Evolutionary conservation across 1,284 basidiomycete genomes (phyloP).

Genomic region (Irpex sp.): DNA sequence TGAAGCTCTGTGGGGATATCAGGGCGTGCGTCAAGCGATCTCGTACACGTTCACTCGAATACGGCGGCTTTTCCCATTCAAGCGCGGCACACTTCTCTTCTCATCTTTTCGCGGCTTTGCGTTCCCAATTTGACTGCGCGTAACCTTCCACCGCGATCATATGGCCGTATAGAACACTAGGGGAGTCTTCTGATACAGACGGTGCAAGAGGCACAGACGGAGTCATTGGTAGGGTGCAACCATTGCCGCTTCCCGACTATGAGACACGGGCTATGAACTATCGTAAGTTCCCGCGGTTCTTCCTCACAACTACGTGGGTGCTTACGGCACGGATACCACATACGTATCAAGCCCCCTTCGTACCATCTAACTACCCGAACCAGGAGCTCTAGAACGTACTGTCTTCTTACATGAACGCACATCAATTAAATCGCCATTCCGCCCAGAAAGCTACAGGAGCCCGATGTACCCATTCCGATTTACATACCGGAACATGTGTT

Average conservation of each 20-base stretch:
- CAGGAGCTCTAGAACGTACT: too few species aligned
- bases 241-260: too few species aligned
- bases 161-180: background rate
- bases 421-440: too few species aligned
- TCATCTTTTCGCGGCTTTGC: background rate
- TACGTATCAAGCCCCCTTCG: too few species aligned
- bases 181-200: background rate
- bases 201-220: background rate
- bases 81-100: background rate
- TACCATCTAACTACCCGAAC: too few species aligned
- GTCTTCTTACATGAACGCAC: too few species aligned
- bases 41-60: background rate
- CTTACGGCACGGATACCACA: too few species aligned
- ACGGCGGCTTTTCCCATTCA: background rate
- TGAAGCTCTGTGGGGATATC: background rate
- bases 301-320: too few species aligned
- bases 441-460: too few species aligned
- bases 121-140: background rate
- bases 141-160: background rate
- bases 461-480: too few species aligned
- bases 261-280: too few species aligned
- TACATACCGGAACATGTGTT: background rate
- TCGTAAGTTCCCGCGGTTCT: too few species aligned
- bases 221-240: background rate
- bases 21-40: background rate